A percentile compares a stretch with the other conserved stretches of the same genome.
Evolutionary conservation across 768 basidiomycete genomes (phyloP).

Genomic region (Cyclocybe aegerita): DNA sequence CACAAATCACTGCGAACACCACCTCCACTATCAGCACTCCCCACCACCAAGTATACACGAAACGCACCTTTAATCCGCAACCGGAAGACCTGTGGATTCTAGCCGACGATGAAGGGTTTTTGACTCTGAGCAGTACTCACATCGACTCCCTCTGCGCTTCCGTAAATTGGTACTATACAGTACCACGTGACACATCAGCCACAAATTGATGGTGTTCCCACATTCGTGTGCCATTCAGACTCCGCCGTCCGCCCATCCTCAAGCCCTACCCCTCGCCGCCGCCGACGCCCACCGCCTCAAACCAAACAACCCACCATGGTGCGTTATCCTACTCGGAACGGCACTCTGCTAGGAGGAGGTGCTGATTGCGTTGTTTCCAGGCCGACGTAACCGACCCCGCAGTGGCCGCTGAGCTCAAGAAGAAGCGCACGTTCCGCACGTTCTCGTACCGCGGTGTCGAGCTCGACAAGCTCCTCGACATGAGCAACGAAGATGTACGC

Average conservation of each 20-base stretch:
- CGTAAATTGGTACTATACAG: slow-evolving; percentile 54
- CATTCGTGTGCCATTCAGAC: slow-evolving; percentile 24
- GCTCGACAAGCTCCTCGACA: slow-evolving; percentile 96
- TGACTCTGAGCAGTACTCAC: slow-evolving; percentile 18
- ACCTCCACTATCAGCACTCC: slow-evolving; percentile 2
- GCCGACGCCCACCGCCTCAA: slow-evolving; percentile 38
- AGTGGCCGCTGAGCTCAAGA: slow-evolving; percentile 96
- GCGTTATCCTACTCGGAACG: slow-evolving; percentile 15
- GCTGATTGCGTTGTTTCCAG: slow-evolving; percentile 34
- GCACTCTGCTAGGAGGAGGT: slow-evolving; percentile 1
- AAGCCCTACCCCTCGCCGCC: slow-evolving; percentile 37
- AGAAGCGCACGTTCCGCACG: slow-evolving; percentile 97
- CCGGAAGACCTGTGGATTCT: slow-evolving; percentile 95
- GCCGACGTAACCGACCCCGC: slow-evolving; percentile 93
- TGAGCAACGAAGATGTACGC: slow-evolving; percentile 92
- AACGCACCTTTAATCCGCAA: slow-evolving; percentile 80
- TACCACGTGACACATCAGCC: slow-evolving; percentile 50
- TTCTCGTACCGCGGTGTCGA: slow-evolving; percentile 98
- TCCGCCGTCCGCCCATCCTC: slow-evolving; percentile 25
- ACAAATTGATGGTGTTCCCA: slow-evolving; percentile 30
- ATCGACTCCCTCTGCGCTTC: slow-evolving; percentile 11
- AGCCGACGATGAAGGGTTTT: slow-evolving; percentile 54
- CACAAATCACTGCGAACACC: slow-evolving; percentile 76
- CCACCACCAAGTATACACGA: background rate
- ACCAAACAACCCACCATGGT: slow-evolving; percentile 43